phyloP scores from a whole-genome alignment of 257 asterid species.

The Penstemon newberryi region DNA sequence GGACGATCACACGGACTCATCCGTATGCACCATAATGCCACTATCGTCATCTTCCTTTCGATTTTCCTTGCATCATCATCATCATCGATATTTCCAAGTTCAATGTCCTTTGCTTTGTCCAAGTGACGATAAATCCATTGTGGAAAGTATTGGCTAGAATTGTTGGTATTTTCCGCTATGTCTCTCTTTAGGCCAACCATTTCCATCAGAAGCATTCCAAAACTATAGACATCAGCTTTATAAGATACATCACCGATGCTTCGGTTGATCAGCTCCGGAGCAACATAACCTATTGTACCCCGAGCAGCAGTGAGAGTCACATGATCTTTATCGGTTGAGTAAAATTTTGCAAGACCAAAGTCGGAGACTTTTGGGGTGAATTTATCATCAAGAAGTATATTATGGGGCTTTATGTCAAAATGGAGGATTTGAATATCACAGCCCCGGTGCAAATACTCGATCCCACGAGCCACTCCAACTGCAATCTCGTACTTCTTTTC shows the following conservation, averaged over 20 bases:
- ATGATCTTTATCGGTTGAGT: not conserved
- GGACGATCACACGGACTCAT: constrained; percentile 40
- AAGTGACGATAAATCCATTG: constrained; percentile 27
- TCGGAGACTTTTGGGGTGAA: constrained; percentile 31
- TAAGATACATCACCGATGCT: constrained; percentile 27
- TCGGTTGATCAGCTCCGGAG: constrained; percentile 35
- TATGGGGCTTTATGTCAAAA: constrained; percentile 41
- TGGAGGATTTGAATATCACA: constrained; percentile 26
- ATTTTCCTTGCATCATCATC: not conserved
- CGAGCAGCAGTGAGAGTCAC: constrained; percentile 31
- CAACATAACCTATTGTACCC: constrained; percentile 41
- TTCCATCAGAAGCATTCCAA: constrained; percentile 34
- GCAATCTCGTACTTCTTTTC: constrained; percentile 30
- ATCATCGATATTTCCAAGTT: not conserved
- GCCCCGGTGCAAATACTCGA: constrained; percentile 21
- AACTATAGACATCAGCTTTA: constrained; percentile 42
- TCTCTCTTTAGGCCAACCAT: constrained; percentile 24
- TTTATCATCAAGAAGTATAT: constrained; percentile 31
- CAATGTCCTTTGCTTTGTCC: constrained; percentile 20
- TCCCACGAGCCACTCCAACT: constrained; percentile 39
- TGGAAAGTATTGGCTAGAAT: constrained; percentile 26
- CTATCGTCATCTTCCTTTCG: constrained; percentile 28
- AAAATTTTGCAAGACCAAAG: constrained; percentile 30
- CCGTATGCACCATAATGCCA: constrained; percentile 30
- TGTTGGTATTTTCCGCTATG: not conserved